Conservation (phyloP, 176 grass and related monocot genomes). For the Hsuehochloa calcarea region DNA sequence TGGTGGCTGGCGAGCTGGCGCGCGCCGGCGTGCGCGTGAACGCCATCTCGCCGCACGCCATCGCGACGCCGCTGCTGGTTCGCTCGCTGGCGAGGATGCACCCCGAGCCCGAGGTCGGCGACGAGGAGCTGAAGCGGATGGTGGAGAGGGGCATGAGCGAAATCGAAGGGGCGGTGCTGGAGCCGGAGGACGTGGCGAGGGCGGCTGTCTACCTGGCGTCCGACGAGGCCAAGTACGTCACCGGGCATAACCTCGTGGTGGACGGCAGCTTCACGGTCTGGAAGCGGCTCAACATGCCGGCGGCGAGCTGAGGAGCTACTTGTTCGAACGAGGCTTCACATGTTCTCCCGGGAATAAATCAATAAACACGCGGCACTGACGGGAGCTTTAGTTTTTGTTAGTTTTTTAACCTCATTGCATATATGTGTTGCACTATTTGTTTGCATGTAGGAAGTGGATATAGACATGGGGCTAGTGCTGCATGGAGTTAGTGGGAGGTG, state of each 20-base stretch:
- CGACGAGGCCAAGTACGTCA: constrained; percentile 49
- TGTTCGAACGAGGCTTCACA: not conserved
- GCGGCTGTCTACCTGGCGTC: constrained; percentile 54
- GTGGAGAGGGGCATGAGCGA: constrained; percentile 39
- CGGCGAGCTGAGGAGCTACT: constrained; percentile 11
- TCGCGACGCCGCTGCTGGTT: constrained; percentile 46
- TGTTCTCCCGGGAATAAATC: too few relatives aligned
- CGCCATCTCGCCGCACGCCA: constrained; percentile 43
- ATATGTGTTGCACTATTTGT: too few relatives aligned
- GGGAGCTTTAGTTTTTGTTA: too few relatives aligned
- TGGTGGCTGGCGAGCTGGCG: constrained; percentile 35
- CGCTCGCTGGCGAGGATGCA: constrained; percentile 5
- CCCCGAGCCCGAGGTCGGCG: constrained; percentile 31
- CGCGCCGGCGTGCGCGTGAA: constrained; percentile 41
- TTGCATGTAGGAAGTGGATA: too few relatives aligned
- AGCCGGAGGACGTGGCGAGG: constrained; percentile 45
- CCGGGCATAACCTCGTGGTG: constrained; percentile 39
- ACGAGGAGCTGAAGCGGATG: constrained; percentile 30
- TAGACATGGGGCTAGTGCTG: too few relatives aligned
- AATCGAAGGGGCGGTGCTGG: constrained; percentile 32
- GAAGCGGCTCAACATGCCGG: constrained; percentile 23
- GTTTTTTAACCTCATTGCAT: too few relatives aligned
- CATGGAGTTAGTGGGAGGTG: too few relatives aligned
- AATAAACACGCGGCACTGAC: too few relatives aligned
- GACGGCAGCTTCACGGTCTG: constrained; percentile 50